Percentiles rank a stretch among this genome's conserved stretches.
Conservation (phyloP, 495 filamentous ascomycete species). For the Rhypophila decipiens region DNA sequence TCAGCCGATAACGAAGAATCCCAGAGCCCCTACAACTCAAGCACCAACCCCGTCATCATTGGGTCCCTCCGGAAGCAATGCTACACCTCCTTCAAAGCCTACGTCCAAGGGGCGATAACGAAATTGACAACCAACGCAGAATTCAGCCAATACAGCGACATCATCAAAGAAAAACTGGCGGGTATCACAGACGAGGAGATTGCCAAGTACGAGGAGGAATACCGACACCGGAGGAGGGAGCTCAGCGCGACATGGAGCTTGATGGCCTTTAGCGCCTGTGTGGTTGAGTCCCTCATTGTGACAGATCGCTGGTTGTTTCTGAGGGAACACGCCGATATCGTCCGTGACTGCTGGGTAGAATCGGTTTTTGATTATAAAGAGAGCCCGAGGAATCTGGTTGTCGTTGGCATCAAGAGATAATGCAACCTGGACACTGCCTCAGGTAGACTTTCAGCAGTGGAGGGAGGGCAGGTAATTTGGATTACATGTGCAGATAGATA, state of each 20-base stretch:
- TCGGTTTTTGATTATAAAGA: constrained; percentile 82
- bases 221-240: constrained; percentile 64
- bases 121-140: constrained; percentile 62
- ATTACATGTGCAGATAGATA: neutral
- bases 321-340: constrained; percentile 60
- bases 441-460: neutral
- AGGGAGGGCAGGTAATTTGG: neutral
- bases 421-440: neutral
- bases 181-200: constrained; percentile 69
- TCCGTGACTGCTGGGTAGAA: constrained; percentile 82
- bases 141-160: constrained; percentile 42
- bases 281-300: constrained; percentile 85
- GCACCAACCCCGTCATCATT: constrained; percentile 71
- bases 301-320: constrained; percentile 89
- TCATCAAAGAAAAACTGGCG: constrained; percentile 54
- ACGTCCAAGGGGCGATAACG: constrained; percentile 69
- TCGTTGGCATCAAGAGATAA: constrained; percentile 78
- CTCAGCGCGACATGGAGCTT: constrained; percentile 82
- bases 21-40: constrained; percentile 45
- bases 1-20: constrained; percentile 15
- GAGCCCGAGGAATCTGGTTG: constrained; percentile 83
- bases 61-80: constrained; percentile 76
- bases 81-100: constrained; percentile 68
- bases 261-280: constrained; percentile 88
- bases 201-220: constrained; percentile 57